phyloP scores from a whole-genome alignment of 1,139 yeast species.

The Ogataea hybrid region DNA sequence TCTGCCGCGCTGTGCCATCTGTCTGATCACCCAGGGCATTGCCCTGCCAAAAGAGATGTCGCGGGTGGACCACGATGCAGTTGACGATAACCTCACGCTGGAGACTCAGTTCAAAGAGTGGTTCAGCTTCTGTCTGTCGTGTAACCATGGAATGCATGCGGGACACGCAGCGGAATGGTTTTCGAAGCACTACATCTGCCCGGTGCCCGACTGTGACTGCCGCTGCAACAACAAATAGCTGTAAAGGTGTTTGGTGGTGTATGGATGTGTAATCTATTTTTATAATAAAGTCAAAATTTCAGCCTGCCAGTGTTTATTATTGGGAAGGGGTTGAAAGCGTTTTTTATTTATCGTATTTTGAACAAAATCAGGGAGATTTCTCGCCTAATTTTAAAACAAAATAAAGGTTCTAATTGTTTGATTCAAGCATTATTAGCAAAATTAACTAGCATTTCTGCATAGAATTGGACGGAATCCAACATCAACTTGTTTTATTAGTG shows the following conservation, averaged over 20 bases:
- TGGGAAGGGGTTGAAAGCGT: slow-evolving; percentile 4
- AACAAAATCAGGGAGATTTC: slow-evolving; percentile 5
- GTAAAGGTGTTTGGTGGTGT: slow-evolving; percentile 1
- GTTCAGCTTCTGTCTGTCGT: slow-evolving; percentile 88
- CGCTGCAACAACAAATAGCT: slow-evolving; percentile 55
- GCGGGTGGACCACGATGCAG: slow-evolving; percentile 19
- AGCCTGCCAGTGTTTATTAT: slow-evolving; percentile 1
- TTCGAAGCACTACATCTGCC: slow-evolving; percentile 80
- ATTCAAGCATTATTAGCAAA: not conserved
- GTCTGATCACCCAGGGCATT: slow-evolving; percentile 78
- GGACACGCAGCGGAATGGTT: slow-evolving; percentile 98
- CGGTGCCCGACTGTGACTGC: slow-evolving; percentile 92
- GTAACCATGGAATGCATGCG: slow-evolving; percentile 94
- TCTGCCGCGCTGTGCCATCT: slow-evolving; percentile 89
- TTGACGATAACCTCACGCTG: slow-evolving; percentile 11
- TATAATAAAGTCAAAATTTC: not conserved
- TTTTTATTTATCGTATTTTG: slow-evolving; percentile 8
- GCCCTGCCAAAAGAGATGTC: slow-evolving; percentile 48
- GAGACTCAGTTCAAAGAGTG: slow-evolving; percentile 52
- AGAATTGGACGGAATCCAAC: not conserved
- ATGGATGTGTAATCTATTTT: slow-evolving; percentile 2
- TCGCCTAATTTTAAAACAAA: not conserved
- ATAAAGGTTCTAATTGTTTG: not conserved
- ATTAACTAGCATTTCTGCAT: not conserved
- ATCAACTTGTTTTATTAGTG: not conserved